phyloP scores from a whole-genome alignment of 78 protist genomes.

The Parvularia atlantis region DNA sequence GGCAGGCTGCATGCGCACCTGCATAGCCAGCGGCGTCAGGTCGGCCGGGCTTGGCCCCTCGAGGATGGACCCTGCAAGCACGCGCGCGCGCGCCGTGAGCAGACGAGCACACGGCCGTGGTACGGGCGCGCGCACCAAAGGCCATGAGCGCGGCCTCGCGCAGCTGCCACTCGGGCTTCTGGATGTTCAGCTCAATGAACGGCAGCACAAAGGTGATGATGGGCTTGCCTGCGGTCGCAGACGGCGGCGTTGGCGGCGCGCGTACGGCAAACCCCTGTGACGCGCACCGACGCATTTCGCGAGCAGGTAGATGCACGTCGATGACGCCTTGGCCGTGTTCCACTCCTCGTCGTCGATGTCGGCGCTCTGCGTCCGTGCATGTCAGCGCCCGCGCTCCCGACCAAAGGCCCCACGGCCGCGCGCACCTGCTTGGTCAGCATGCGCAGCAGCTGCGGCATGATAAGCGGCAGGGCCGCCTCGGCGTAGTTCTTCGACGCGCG shows the following conservation, averaged over 20 bases:
- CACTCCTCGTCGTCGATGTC: slow-evolving; percentile 52
- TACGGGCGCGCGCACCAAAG: neutral
- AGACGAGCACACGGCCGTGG: neutral
- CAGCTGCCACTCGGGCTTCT: neutral
- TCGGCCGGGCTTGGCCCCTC: slow-evolving; percentile 38
- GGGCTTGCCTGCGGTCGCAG: slow-evolving; percentile 52
- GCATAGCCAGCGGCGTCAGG: neutral
- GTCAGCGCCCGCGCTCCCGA: slow-evolving; percentile 6
- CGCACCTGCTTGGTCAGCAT: slow-evolving; percentile 44
- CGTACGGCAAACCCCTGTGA: slow-evolving; percentile 57
- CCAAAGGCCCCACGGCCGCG: neutral
- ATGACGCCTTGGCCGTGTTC: slow-evolving; percentile 72
- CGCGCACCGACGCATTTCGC: slow-evolving; percentile 47
- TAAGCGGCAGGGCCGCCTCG: slow-evolving; percentile 29
- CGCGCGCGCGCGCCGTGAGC: slow-evolving; percentile 33
- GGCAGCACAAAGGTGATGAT: neutral
- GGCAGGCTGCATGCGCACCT: neutral
- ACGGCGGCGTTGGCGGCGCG: slow-evolving; percentile 30
- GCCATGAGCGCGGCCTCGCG: slow-evolving; percentile 7
- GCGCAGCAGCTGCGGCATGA: slow-evolving; percentile 42
- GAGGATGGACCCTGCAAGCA: slow-evolving; percentile 66
- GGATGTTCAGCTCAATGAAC: neutral
- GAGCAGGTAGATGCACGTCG: slow-evolving; percentile 51
- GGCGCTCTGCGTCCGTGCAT: too few relatives aligned
- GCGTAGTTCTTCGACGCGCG: slow-evolving; percentile 9